phyloP scores from a whole-genome alignment of 2,329 filamentous ascomycete genomes.

The Emmonsia crescens region DNA sequence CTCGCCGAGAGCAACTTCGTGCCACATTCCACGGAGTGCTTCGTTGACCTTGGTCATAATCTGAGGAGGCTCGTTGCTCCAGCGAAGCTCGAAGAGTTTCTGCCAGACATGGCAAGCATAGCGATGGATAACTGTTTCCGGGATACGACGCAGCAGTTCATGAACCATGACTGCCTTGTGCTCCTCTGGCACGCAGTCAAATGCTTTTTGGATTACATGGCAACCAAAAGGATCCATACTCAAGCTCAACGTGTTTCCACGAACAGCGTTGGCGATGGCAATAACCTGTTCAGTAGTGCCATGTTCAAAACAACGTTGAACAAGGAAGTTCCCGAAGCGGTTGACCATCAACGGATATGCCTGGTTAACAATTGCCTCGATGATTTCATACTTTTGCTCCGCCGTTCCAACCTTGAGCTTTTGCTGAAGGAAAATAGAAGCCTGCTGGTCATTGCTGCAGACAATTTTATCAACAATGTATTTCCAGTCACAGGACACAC shows the following conservation, averaged over 20 bases:
- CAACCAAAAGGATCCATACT: slow-evolving; percentile 99
- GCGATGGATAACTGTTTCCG: slow-evolving; percentile 94
- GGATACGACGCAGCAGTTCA: slow-evolving; percentile 86
- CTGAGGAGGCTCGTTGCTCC: slow-evolving; percentile 87
- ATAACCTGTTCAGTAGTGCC: slow-evolving; percentile 90
- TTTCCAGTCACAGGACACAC: slow-evolving; percentile 97
- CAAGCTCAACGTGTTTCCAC: slow-evolving; percentile 82
- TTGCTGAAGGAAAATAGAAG: slow-evolving; percentile 96
- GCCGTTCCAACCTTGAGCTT: slow-evolving; percentile 94
- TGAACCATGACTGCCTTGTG: slow-evolving; percentile 99
- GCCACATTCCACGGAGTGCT: slow-evolving; percentile 91
- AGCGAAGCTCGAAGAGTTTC: slow-evolving; percentile 95
- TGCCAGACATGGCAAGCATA: slow-evolving; percentile 99
- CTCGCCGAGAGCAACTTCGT: slow-evolving; percentile 92
- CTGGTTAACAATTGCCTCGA: slow-evolving; percentile 89
- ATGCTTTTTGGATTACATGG: slow-evolving; percentile 96
- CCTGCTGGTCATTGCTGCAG: slow-evolving; percentile 97
- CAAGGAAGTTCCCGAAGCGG: slow-evolving; percentile 94
- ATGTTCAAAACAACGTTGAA: slow-evolving; percentile 98
- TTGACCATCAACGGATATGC: slow-evolving; percentile 97
- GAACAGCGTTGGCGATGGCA: slow-evolving; percentile 86
- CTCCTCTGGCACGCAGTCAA: slow-evolving; percentile 92
- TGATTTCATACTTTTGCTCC: slow-evolving; percentile 94
- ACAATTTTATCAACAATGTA: slow-evolving; percentile 99
- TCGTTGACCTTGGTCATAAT: slow-evolving; percentile 99